These are phyloP conservation scores for Solanum hybrid DNA, from an alignment of 305 asterid species.

Conservation along the genomic window DNA sequence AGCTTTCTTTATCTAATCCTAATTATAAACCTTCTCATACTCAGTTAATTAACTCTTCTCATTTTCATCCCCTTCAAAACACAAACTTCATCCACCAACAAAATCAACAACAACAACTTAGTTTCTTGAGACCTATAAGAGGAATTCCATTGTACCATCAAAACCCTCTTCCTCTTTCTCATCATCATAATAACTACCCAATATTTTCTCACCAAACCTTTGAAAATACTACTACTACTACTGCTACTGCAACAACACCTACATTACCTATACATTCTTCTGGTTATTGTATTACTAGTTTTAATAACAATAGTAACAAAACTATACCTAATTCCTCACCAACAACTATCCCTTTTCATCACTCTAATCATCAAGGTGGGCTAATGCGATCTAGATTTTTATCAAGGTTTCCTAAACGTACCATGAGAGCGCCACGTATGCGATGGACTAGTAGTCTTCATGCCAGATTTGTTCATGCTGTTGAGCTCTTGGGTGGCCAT, in stretches of 20 bases:
- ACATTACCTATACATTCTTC: conserved; percentile 10
- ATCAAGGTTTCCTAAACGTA: conserved; percentile 69
- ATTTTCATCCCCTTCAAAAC: conserved; percentile 12
- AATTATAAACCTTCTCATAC: neutral
- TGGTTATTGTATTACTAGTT: neutral
- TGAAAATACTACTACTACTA: neutral
- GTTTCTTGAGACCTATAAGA: conserved; percentile 57
- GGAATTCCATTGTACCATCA: conserved; percentile 79
- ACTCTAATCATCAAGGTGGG: conserved; percentile 13
- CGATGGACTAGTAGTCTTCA: conserved; percentile 91
- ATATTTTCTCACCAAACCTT: conserved; percentile 1
- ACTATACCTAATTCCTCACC: neutral
- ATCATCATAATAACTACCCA: conserved; percentile 15
- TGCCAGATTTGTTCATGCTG: conserved; percentile 82
- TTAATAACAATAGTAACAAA: neutral
- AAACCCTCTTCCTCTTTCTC: conserved; percentile 20
- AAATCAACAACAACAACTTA: conserved; percentile 21
- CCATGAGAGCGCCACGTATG: conserved; percentile 92
- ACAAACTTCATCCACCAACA: neutral
- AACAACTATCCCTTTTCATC: neutral
- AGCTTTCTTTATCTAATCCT: conserved; percentile 24
- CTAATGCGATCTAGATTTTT: conserved; percentile 46
- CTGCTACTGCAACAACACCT: neutral
- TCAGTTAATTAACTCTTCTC: conserved; percentile 8
- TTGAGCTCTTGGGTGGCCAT: conserved; percentile 91